phyloP scores from a whole-genome alignment of 352 stramenopile genomes.

The Phytophthora brassicae region DNA sequence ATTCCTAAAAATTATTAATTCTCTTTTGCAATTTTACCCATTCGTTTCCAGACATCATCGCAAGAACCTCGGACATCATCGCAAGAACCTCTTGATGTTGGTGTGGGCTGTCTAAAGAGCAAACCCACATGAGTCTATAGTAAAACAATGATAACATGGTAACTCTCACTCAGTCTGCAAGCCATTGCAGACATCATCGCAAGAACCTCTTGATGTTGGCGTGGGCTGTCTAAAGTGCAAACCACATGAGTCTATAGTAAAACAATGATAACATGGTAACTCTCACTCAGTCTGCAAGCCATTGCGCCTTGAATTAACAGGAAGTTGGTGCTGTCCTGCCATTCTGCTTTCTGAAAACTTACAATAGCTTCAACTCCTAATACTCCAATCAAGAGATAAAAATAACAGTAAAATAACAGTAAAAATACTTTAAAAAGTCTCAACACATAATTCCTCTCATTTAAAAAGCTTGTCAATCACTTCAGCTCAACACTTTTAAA shows the following conservation, averaged over 20 bases:
- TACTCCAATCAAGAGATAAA: constrained; percentile 10
- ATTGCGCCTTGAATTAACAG: constrained; percentile 4
- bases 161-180: constrained; percentile 17
- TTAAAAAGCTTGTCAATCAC: constrained; percentile 6
- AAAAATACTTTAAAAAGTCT: constrained; percentile 15
- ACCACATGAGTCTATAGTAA: too few species aligned
- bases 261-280: too few species aligned
- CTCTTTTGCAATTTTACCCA: constrained; percentile 34
- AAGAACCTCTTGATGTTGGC: too few species aligned
- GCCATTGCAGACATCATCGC: too few species aligned
- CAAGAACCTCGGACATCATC: constrained; percentile 41
- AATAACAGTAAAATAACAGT: constrained; percentile 17
- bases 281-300: constrained; percentile 17
- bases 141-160: background rate
- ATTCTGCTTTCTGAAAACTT: constrained; percentile 3
- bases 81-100: constrained; percentile 21
- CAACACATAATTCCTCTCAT: constrained; percentile 30
- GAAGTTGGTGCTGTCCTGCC: background rate
- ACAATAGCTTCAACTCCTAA: constrained; percentile 8
- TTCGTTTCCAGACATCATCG: constrained; percentile 48
- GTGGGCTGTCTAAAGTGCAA: too few species aligned
- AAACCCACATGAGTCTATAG: background rate
- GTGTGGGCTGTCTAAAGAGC: constrained; percentile 11
- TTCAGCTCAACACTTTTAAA: constrained; percentile 44
- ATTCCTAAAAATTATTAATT: too few species aligned